Conservation (phyloP, 2,329 filamentous ascomycete species). For the Didymosphaeria variabile region DNA sequence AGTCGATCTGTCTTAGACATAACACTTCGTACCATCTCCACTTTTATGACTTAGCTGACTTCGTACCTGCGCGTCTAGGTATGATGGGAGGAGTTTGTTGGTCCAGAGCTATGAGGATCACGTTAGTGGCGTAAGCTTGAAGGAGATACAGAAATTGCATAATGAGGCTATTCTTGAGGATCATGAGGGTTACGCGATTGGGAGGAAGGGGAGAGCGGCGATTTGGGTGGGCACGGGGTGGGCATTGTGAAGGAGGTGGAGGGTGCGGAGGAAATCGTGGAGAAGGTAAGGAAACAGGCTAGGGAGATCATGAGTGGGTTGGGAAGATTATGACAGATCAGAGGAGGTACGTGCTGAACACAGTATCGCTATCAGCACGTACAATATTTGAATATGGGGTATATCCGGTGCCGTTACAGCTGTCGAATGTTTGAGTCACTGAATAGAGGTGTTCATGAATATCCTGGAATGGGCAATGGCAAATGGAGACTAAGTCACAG, state of each 20-base stretch:
- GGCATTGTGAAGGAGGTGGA: conserved; percentile 63
- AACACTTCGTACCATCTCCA: too few relatives aligned
- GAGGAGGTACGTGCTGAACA: too few relatives aligned
- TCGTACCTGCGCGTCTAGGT: too few relatives aligned
- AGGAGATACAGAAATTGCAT: conserved; percentile 55
- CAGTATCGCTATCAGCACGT: too few relatives aligned
- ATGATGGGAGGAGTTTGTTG: conserved; percentile 65
- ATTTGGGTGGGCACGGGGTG: conserved; percentile 67
- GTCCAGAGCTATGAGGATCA: conserved; percentile 61
- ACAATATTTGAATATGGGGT: too few relatives aligned
- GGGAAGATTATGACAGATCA: conserved; percentile 14
- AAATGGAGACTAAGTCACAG: too few relatives aligned
- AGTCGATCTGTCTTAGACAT: too few relatives aligned
- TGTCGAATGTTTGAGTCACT: too few relatives aligned
- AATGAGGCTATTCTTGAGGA: conserved; percentile 58
- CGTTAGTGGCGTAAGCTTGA: conserved; percentile 49
- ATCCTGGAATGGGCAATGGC: too few relatives aligned
- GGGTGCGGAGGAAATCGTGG: conserved; percentile 62
- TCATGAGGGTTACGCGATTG: conserved; percentile 60
- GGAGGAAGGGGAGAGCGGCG: conserved; percentile 63
- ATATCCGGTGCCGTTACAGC: too few relatives aligned
- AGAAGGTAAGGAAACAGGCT: conserved; percentile 51
- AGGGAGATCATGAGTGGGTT: conserved; percentile 40
- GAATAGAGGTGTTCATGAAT: too few relatives aligned
- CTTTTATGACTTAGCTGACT: too few relatives aligned